Base-by-base conservation (phyloP, 345 rosid species). In the Sapria himalayana region DNA sequence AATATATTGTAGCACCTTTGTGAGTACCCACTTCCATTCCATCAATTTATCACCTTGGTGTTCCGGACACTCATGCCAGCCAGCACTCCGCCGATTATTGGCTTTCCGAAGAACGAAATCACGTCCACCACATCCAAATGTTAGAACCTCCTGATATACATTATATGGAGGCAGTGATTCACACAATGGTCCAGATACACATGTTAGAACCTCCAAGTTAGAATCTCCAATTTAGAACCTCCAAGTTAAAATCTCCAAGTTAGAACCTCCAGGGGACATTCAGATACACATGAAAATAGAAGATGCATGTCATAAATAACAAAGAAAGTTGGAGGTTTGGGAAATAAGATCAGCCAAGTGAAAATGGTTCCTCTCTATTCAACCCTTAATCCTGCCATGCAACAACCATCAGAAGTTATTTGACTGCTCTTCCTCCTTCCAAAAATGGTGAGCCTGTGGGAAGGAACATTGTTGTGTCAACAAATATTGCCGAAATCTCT, bases 61-160 rank as follows among this genome's bases (percentile, higher is more conserved):
- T n/a, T n/a, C n/a, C n/a, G n/a, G n/a, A n/a, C n/a, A n/a, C n/a
- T n/a, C n/a, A n/a, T n/a, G n/a, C n/a, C n/a, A n/a, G n/a, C n/a
- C n/a, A n/a, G n/a, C n/a, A n/a, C n/a, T n/a, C n/a, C n/a, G n/a
- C n/a, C n/a, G n/a, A n/a, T n/a, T n/a, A n/a, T n/a, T n/a, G n/a
- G n/a, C n/a, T n/a, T n/a, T n/a, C n/a, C n/a, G n/a, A n/a, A n/a
- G n/a, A n/a, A n/a, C n/a, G n/a, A n/a, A n/a, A n/a, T n/a, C n/a
- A n/a, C n/a, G n/a, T n/a, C n/a, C n/a, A n/a, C n/a, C n/a, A n/a
- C n/a, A n/a, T n/a, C n/a, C n/a, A n/a, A n/a, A n/a, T n/a, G n/a
- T n/a, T n/a, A n/a, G n/a, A n/a, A n/a, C n/a, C n/a, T n/a, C 92
- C 94, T 36, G 94, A 86, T 54, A 66, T 89, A 45, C 92, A 81